Percentiles rank a stretch among this genome's conserved stretches.
phyloP scores from a whole-genome alignment of 352 stramenopile species.

The Elongisporangium anandrum region DNA sequence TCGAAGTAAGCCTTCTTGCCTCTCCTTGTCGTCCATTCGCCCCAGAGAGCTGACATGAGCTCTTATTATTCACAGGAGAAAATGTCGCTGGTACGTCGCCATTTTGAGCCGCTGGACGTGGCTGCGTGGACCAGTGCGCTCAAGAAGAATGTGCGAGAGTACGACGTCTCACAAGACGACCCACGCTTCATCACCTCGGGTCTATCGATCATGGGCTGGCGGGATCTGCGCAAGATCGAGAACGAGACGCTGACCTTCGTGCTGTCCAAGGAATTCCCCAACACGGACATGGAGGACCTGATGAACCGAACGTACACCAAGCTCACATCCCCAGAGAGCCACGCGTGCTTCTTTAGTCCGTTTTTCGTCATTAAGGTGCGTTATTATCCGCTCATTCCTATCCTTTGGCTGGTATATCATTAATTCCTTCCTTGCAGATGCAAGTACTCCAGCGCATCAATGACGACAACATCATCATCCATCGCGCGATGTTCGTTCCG shows the following conservation, averaged over 20 bases:
- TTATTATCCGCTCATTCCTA: background rate
- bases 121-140: constrained; percentile 10
- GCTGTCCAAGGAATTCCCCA: constrained; percentile 12
- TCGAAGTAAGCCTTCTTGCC: background rate
- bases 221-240: constrained; percentile 8
- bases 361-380: constrained; percentile 16
- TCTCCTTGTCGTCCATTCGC: too few species aligned
- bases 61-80: background rate
- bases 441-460: constrained; percentile 20
- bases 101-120: background rate
- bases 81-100: background rate
- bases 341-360: constrained; percentile 15
- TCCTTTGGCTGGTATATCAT: too few species aligned
- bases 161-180: constrained; percentile 19
- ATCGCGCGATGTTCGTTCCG: constrained; percentile 19
- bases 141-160: constrained; percentile 24
- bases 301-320: constrained; percentile 27
- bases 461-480: constrained; percentile 19
- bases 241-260: constrained; percentile 10
- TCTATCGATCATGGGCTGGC: constrained; percentile 9
- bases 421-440: constrained; percentile 2
- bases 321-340: constrained; percentile 9
- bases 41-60: background rate
- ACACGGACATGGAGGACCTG: constrained; percentile 7
- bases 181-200: constrained; percentile 13